phyloP scores from a whole-genome alignment of 2,329 filamentous ascomycete species.

The Sporothrix brunneoviolacea region DNA sequence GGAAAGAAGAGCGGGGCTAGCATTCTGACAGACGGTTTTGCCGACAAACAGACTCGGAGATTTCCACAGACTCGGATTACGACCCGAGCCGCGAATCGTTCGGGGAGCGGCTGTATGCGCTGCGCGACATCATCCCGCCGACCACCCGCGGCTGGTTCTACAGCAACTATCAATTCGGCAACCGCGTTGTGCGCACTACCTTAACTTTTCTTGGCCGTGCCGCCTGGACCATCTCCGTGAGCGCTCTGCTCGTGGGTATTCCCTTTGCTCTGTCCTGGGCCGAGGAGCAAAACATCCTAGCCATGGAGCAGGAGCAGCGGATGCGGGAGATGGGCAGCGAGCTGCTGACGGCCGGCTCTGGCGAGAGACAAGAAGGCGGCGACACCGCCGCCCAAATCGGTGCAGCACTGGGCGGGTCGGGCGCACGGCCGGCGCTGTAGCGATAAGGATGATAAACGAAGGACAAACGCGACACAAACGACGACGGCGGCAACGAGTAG shows the following conservation, averaged over 20 bases:
- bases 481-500: not conserved
- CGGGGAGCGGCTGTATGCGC: conserved; percentile 62
- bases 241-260: conserved; percentile 80
- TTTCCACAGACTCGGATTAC: conserved; percentile 72
- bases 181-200: conserved; percentile 51
- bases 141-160: conserved; percentile 63
- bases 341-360: conserved; percentile 43
- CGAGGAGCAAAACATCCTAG: conserved; percentile 93
- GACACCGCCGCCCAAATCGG: conserved; percentile 44
- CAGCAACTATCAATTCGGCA: conserved; percentile 49
- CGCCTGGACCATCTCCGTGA: conserved; percentile 86
- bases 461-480: not conserved
- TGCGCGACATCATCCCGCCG: conserved; percentile 71
- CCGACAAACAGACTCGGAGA: conserved; percentile 60
- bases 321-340: conserved; percentile 91
- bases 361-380: conserved; percentile 24
- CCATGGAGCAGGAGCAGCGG: conserved; percentile 96
- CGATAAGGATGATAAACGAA: not conserved
- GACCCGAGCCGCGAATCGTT: conserved; percentile 54
- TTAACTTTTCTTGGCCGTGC: conserved; percentile 74
- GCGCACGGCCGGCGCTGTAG: conserved; percentile 44
- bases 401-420: conserved; percentile 41
- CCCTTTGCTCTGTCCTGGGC: conserved; percentile 88
- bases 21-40: not conserved
- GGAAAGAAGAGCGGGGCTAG: not conserved